Percentiles rank a stretch among this genome's conserved stretches.
phyloP scores from a whole-genome alignment of 2,329 filamentous ascomycete genomes.

The Chaetomium globosum region DNA sequence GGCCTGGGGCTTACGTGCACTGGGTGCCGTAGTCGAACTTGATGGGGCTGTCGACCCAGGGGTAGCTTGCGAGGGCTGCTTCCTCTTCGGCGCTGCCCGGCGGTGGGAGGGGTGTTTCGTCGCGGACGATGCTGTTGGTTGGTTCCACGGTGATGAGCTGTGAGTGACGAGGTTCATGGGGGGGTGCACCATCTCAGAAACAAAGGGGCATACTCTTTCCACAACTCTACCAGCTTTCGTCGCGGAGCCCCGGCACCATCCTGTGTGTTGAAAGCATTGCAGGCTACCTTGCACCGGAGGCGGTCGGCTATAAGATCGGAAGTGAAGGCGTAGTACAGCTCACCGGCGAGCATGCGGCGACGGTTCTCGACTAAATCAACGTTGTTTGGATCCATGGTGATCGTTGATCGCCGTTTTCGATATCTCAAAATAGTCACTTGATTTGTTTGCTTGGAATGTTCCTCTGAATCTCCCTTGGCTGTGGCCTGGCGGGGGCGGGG shows the following conservation, averaged over 20 bases:
- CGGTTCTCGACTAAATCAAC: conserved; percentile 53
- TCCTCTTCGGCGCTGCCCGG: conserved; percentile 62
- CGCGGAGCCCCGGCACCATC: conserved; percentile 54
- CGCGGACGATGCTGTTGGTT: conserved; percentile 66
- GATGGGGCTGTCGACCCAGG: conserved; percentile 71
- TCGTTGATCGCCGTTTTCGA: not conserved
- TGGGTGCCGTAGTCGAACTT: conserved; percentile 79
- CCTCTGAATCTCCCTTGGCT: not conserved
- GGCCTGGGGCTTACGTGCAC: conserved; percentile 51
- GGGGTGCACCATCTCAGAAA: not conserved
- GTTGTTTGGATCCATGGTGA: conserved; percentile 18
- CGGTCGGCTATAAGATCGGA: conserved; percentile 67
- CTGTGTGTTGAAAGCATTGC: conserved; percentile 63
- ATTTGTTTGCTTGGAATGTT: not conserved
- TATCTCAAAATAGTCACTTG: not conserved
- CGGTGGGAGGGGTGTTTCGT: conserved; percentile 66
- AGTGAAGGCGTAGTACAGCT: conserved; percentile 74
- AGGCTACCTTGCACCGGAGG: conserved; percentile 63
- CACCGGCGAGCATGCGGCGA: conserved; percentile 63
- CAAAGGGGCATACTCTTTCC: conserved; percentile 65
- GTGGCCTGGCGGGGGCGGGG: not conserved
- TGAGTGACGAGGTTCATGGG: not conserved
- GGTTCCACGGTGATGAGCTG: conserved; percentile 45
- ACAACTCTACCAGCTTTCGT: conserved; percentile 66
- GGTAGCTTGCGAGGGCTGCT: conserved; percentile 64